Conservation (phyloP, 371 early-diverging fungal species). For the Lichtheimia corymbifera region DNA sequence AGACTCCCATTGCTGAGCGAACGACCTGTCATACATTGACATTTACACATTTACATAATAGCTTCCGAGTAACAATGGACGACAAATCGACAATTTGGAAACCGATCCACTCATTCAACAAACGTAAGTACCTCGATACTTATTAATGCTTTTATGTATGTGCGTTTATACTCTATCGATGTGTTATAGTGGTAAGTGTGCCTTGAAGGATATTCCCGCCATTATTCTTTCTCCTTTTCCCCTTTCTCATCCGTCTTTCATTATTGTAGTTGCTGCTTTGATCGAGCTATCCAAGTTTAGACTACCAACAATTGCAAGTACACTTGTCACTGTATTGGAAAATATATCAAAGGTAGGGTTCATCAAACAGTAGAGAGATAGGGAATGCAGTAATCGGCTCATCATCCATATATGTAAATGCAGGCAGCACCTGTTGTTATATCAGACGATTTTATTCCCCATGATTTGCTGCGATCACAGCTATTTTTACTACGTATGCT, state of each 20-base stretch:
- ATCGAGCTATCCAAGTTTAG: slow-evolving; percentile 69
- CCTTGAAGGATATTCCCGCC: neutral
- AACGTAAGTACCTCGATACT: slow-evolving; percentile 20
- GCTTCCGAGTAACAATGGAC: slow-evolving; percentile 66
- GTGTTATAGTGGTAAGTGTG: too few relatives aligned
- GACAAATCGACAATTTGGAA: slow-evolving; percentile 58
- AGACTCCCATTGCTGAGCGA: neutral
- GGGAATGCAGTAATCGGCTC: too few relatives aligned
- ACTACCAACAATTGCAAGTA: slow-evolving; percentile 56
- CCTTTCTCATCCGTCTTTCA: neutral
- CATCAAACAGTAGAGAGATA: neutral
- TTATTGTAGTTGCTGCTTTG: slow-evolving; percentile 53
- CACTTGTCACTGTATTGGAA: slow-evolving; percentile 58
- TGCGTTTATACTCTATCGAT: too few relatives aligned
- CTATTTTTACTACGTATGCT: slow-evolving; percentile 71
- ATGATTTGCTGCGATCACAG: slow-evolving; percentile 72
- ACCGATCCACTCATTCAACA: slow-evolving; percentile 68
- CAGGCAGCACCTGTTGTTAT: slow-evolving; percentile 38
- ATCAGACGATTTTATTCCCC: slow-evolving; percentile 50
- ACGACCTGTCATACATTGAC: too few relatives aligned
- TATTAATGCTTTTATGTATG: too few relatives aligned
- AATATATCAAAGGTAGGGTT: slow-evolving; percentile 59
- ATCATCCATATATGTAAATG: neutral
- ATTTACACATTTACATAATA: slow-evolving; percentile 21
- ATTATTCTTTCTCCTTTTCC: neutral